Percentiles rank a stretch among this genome's conserved stretches.
phyloP scores from a whole-genome alignment of 139 green algal species.

The Chlamydomonas sp. region DNA sequence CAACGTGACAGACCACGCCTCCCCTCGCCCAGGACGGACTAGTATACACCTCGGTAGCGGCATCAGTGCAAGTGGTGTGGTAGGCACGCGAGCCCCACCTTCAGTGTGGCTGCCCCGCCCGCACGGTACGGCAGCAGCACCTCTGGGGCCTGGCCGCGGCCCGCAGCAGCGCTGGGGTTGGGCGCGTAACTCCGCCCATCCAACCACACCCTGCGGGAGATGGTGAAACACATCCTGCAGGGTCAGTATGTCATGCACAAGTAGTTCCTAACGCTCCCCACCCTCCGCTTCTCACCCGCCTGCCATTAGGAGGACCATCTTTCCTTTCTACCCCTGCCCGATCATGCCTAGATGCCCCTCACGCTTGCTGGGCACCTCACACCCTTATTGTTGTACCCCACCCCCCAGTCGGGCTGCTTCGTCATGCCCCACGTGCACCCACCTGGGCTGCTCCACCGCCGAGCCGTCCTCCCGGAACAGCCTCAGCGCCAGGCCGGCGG shows the following conservation, averaged over 20 bases:
- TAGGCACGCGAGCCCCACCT: not conserved
- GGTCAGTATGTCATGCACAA: not conserved
- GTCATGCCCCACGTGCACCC: not conserved
- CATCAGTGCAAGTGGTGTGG: not conserved
- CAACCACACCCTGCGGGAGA: not conserved
- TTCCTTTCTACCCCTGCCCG: no score
- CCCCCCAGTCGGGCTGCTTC: not conserved
- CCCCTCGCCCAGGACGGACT: no score
- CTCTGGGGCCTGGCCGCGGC: not conserved
- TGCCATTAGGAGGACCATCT: no score
- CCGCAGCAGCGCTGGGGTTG: not conserved
- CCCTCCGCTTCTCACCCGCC: no score
- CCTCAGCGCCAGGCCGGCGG: slow-evolving; percentile 14
- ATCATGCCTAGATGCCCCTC: no score
- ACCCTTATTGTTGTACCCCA: not conserved
- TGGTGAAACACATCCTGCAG: not conserved
- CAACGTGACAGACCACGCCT: no score
- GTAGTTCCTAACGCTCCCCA: no score
- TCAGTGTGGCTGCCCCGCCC: not conserved
- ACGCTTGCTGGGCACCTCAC: no score
- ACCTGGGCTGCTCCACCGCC: not conserved
- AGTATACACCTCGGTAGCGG: no score
- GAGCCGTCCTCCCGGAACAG: slow-evolving; percentile 2
- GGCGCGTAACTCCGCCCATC: not conserved
- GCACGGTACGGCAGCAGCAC: slow-evolving; percentile 16